A percentile compares a stretch with the other conserved stretches of the same genome.
These are phyloP conservation scores for Penicillium capsulatum DNA, from an alignment of 2,329 filamentous ascomycete species.

Conservation along the genomic window DNA sequence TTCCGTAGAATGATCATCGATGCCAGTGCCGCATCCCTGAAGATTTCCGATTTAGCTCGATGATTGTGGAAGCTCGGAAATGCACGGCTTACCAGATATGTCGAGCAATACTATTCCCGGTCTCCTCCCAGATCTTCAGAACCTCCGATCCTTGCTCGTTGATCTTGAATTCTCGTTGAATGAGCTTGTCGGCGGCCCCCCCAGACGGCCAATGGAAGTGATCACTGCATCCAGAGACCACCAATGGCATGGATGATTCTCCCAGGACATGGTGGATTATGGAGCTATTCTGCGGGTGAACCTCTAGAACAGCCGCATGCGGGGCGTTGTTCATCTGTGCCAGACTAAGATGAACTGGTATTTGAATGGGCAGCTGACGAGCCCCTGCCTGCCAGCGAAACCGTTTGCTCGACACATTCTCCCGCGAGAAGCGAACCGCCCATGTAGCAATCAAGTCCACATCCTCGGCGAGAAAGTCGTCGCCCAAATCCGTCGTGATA, in stretches of 20 bases:
- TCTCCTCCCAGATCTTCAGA: conserved; percentile 62
- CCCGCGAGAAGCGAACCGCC: conserved; percentile 23
- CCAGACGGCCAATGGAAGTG: conserved; percentile 38
- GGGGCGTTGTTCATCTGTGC: conserved; percentile 7
- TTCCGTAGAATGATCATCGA: conserved; percentile 52
- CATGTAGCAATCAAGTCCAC: conserved; percentile 30
- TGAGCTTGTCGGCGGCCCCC: conserved; percentile 46
- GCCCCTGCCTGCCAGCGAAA: too few relatives aligned
- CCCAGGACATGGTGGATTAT: conserved; percentile 19
- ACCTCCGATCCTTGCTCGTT: too few relatives aligned
- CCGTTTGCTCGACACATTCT: conserved; percentile 5
- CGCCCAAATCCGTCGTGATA: conserved; percentile 66
- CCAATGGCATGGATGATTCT: conserved; percentile 35
- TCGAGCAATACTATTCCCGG: conserved; percentile 66
- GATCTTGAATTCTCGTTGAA: conserved; percentile 53
- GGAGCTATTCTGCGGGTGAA: conserved; percentile 15
- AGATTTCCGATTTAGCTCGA: neutral
- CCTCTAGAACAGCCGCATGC: conserved; percentile 26
- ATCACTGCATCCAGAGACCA: conserved; percentile 57
- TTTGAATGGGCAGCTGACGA: too few relatives aligned
- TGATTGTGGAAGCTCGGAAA: neutral
- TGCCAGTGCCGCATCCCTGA: conserved; percentile 57
- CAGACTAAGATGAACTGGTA: too few relatives aligned
- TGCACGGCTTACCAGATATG: conserved; percentile 59
- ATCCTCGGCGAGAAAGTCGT: conserved; percentile 54